phyloP scores from a whole-genome alignment of 2,329 filamentous ascomycete genomes.

The Fusarium piperis region DNA sequence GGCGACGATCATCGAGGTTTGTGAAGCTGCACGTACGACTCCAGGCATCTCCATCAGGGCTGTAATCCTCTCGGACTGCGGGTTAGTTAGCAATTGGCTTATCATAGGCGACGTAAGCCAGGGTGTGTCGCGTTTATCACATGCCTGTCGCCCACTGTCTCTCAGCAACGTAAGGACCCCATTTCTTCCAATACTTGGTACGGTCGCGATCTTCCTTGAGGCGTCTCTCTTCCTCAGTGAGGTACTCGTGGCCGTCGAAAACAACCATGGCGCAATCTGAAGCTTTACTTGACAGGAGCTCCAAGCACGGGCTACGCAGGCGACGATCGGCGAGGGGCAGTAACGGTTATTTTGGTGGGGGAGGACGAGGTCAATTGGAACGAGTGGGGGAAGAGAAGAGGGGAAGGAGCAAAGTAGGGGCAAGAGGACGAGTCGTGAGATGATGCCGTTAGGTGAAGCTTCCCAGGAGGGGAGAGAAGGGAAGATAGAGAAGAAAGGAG shows the following conservation, averaged over 20 bases:
- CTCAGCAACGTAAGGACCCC: slow-evolving; percentile 94
- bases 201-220: slow-evolving; percentile 86
- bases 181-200: slow-evolving; percentile 96
- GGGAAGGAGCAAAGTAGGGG: slow-evolving; percentile 12
- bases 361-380: slow-evolving; percentile 31
- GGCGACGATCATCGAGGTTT: neutral
- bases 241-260: slow-evolving; percentile 86
- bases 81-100: slow-evolving; percentile 38
- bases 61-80: slow-evolving; percentile 87
- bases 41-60: slow-evolving; percentile 91
- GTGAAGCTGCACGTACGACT: slow-evolving; percentile 72
- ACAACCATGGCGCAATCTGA: slow-evolving; percentile 74
- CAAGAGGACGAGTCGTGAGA: neutral
- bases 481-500: slow-evolving; percentile 1
- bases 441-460: slow-evolving; percentile 19
- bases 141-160: slow-evolving; percentile 93
- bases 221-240: slow-evolving; percentile 90
- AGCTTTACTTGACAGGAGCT: slow-evolving; percentile 14
- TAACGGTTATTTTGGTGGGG: slow-evolving; percentile 27
- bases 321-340: slow-evolving; percentile 37
- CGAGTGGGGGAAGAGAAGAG: slow-evolving; percentile 29
- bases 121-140: slow-evolving; percentile 39
- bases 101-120: slow-evolving; percentile 5
- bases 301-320: slow-evolving; percentile 33
- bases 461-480: slow-evolving; percentile 13